These are phyloP conservation scores for Mucor piriformis DNA, from an alignment of 371 early-diverging fungal species.

Conservation along the genomic window DNA sequence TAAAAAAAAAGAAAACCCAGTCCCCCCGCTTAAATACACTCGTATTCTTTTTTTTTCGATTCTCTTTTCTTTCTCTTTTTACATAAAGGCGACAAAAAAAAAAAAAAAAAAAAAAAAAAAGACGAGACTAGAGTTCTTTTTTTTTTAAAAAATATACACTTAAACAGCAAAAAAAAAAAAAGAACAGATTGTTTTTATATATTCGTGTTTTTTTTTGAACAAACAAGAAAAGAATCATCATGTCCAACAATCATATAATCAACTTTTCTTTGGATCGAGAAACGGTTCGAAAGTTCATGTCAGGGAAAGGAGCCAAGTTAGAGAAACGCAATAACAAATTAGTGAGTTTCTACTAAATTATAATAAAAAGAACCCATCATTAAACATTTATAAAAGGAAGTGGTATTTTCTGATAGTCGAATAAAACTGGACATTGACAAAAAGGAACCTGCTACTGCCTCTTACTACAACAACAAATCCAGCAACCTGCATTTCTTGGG, in stretches of 20 bases:
- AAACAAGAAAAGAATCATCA: not conserved
- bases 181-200: not conserved
- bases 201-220: not conserved
- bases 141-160: too few relatives aligned
- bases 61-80: not conserved
- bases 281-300: constrained; percentile 2
- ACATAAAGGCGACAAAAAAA: too few relatives aligned
- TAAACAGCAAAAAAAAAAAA: not conserved
- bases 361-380: not conserved
- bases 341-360: not conserved
- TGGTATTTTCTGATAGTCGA: constrained; percentile 10
- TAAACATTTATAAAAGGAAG: constrained; percentile 3
- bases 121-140: too few relatives aligned
- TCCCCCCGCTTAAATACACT: not conserved
- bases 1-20: constrained; percentile 3
- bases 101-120: too few relatives aligned
- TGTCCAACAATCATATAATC: constrained; percentile 4
- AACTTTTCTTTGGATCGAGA: constrained; percentile 10
- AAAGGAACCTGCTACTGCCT: not conserved
- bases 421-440: constrained; percentile 5
- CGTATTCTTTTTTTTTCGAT: not conserved
- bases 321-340: not conserved
- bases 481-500: constrained; percentile 16
- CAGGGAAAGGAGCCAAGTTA: not conserved
- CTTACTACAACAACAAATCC: constrained; percentile 15